Percentiles rank a stretch among this genome's conserved stretches.
Conservation (phyloP, 768 basidiomycete genomes). For the Wakefieldia striispora region DNA sequence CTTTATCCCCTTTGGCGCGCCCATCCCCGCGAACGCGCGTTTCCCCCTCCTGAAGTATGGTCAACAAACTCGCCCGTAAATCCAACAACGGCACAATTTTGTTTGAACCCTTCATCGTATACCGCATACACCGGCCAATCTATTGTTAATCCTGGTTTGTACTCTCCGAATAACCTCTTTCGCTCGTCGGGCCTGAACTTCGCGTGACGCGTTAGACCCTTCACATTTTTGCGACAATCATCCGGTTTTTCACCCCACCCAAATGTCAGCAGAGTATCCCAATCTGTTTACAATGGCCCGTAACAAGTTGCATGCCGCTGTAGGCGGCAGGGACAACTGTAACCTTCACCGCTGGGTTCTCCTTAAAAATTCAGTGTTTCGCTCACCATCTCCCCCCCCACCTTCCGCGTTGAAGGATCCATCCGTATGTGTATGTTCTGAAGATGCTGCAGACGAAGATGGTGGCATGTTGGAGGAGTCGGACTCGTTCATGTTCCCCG, state of each 20-base stretch:
- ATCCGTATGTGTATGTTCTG: conserved; percentile 30
- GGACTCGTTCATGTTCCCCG: conserved; percentile 81
- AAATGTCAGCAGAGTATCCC: conserved; percentile 49
- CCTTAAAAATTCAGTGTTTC: conserved; percentile 78
- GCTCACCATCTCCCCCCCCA: conserved; percentile 45
- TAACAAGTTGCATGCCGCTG: conserved; percentile 67
- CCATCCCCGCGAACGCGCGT: conserved; percentile 25
- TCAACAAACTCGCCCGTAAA: conserved; percentile 77
- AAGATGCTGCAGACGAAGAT: conserved; percentile 48
- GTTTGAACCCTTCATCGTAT: conserved; percentile 84
- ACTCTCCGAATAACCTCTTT: neutral
- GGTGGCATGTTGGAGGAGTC: conserved; percentile 40
- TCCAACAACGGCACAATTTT: conserved; percentile 85
- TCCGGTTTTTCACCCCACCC: conserved; percentile 12
- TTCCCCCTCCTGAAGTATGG: conserved; percentile 54
- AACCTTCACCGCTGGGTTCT: conserved; percentile 87
- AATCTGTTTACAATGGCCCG: conserved; percentile 65
- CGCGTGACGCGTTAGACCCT: conserved; percentile 19
- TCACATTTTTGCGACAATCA: conserved; percentile 4
- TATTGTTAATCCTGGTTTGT: conserved; percentile 20
- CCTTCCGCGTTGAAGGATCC: conserved; percentile 25
- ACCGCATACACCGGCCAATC: conserved; percentile 72
- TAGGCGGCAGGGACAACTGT: conserved; percentile 60
- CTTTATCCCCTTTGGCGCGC: conserved; percentile 18
- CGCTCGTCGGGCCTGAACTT: conserved; percentile 2